phyloP scores from a whole-genome alignment of 1,284 basidiomycete species.

The Leccinum griseonigrum region DNA sequence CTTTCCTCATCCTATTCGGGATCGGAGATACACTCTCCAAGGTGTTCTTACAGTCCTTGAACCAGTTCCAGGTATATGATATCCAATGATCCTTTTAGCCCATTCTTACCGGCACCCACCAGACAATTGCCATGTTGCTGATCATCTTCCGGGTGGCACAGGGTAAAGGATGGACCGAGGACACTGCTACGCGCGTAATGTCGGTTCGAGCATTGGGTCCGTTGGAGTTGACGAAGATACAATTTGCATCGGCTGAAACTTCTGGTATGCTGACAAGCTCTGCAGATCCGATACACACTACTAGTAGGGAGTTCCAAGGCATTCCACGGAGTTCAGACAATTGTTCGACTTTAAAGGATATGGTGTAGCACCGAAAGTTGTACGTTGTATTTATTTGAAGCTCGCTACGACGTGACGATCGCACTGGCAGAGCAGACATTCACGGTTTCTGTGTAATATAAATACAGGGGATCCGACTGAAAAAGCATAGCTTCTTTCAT shows the following conservation, averaged over 20 bases:
- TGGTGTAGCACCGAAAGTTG: background rate
- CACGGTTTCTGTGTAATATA: background rate
- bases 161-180: conserved; percentile 26
- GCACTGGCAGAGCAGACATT: background rate
- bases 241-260: background rate
- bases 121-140: conserved; percentile 21
- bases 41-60: conserved; percentile 14
- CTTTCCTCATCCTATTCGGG: conserved; percentile 20
- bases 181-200: conserved; percentile 9
- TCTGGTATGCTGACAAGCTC: background rate
- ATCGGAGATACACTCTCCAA: conserved; percentile 14
- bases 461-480: background rate
- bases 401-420: background rate
- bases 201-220: background rate
- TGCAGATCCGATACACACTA: background rate
- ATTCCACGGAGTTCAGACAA: background rate
- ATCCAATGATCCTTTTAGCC: background rate
- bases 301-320: background rate
- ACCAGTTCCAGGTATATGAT: conserved; percentile 21
- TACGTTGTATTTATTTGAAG: background rate
- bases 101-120: background rate
- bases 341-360: background rate
- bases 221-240: background rate
- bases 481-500: background rate
- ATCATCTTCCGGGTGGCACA: conserved; percentile 29